Percentiles rank a stretch among this genome's conserved stretches.
Conservation (phyloP, 2,329 filamentous ascomycete species). For the Aspergillus calidoustus region DNA sequence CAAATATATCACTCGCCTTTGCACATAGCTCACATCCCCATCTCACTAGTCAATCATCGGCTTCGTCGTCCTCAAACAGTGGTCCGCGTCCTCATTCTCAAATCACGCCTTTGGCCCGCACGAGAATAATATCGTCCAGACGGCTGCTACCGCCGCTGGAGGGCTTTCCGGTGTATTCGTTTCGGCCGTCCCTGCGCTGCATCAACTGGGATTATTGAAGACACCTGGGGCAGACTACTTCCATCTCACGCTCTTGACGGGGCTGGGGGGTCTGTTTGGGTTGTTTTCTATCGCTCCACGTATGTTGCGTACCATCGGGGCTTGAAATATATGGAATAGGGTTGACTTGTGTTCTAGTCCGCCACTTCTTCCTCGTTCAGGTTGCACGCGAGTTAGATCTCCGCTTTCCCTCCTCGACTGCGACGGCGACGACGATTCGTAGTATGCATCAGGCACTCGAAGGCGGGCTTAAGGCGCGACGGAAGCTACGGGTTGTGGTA, state of each 20-base stretch:
- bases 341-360: neutral
- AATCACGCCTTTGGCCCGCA: slow-evolving; percentile 8
- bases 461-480: neutral
- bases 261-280: slow-evolving; percentile 7
- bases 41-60: slow-evolving; percentile 9
- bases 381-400: slow-evolving; percentile 8
- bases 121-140: slow-evolving; percentile 15
- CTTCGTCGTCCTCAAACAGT: slow-evolving; percentile 7
- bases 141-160: slow-evolving; percentile 10
- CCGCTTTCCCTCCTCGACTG: slow-evolving; percentile 7
- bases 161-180: slow-evolving; percentile 13
- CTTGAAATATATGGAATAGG: too few species aligned
- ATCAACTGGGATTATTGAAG: slow-evolving; percentile 7
- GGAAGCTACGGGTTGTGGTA: slow-evolving; percentile 5
- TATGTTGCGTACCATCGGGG: neutral
- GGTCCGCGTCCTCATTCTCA: neutral
- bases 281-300: slow-evolving; percentile 8
- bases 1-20: too few species aligned
- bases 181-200: slow-evolving; percentile 9
- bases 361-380: slow-evolving; percentile 10
- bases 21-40: neutral
- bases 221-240: slow-evolving; percentile 5
- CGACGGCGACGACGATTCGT: slow-evolving; percentile 10
- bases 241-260: slow-evolving; percentile 1
- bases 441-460: slow-evolving; percentile 9